A percentile compares a stretch with the other conserved stretches of the same genome.
phyloP scores from a whole-genome alignment of 768 basidiomycete genomes.

The Amanita molliuscula region DNA sequence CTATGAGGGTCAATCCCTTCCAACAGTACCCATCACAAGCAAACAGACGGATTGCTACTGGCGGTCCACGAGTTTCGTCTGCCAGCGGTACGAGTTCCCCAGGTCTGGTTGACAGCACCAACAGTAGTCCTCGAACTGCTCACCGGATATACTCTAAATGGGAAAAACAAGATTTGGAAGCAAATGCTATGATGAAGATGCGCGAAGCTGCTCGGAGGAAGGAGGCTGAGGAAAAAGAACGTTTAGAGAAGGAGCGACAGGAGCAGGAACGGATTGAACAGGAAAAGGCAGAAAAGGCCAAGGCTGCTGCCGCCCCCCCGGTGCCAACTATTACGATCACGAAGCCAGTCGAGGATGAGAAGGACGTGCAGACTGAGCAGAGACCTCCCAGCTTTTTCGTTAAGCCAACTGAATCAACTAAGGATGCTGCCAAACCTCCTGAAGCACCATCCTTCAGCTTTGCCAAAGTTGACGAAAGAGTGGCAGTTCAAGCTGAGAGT shows the following conservation, averaged over 20 bases:
- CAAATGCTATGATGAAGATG: slow-evolving; percentile 66
- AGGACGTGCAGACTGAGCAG: not conserved
- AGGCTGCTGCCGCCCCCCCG: slow-evolving; percentile 8
- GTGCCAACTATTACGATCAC: slow-evolving; percentile 9
- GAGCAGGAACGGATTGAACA: slow-evolving; percentile 22
- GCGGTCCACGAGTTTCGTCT: slow-evolving; percentile 34
- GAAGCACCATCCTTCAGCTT: not conserved
- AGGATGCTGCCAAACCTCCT: slow-evolving; percentile 1
- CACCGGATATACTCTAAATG: slow-evolving; percentile 56
- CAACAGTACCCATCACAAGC: slow-evolving; percentile 15
- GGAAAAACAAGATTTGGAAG: slow-evolving; percentile 83
- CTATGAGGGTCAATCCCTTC: slow-evolving; percentile 43
- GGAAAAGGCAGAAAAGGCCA: slow-evolving; percentile 18
- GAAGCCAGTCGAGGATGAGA: slow-evolving; percentile 1
- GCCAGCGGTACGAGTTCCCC: slow-evolving; percentile 15
- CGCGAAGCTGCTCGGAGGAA: slow-evolving; percentile 37
- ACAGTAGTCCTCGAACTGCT: slow-evolving; percentile 23
- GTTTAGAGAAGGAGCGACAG: slow-evolving; percentile 15
- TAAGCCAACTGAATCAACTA: not conserved
- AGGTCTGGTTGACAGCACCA: slow-evolving; percentile 45
- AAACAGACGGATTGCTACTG: slow-evolving; percentile 25
- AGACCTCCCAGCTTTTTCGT: not conserved
- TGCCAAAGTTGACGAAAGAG: not conserved
- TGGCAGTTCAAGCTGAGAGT: not conserved
- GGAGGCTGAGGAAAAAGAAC: slow-evolving; percentile 31